Base-by-base conservation (phyloP, 2,329 filamentous ascomycete species). In the Sporothrix protearum region DNA sequence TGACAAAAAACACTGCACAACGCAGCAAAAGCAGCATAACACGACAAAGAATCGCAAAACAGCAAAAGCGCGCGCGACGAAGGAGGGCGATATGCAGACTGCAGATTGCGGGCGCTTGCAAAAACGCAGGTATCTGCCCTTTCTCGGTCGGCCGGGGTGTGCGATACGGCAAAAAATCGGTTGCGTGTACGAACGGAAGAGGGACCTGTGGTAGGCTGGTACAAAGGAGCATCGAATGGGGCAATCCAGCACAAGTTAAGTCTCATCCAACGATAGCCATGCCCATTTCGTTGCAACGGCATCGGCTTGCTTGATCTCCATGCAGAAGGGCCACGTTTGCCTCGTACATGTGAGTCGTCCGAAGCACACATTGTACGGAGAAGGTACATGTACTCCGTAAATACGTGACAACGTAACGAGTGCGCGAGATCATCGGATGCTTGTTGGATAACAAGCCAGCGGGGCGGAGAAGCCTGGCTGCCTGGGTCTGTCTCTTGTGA, bases 101-200 rank as follows among this genome's bases (percentile, higher is more conserved):
- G 42, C 61, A 64, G 39, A 64, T 28, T 64, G 39, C 22, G 39
- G 39, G 25, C 22, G 25, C 22, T 4, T 22, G 28, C 19, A 39
- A 47, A 19, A 45, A 33, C 16, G 22, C 33, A 68, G 19, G 64
- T 57, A 67, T 66, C 67, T 68, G 67, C 39, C 68, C 22, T 39
- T 57, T 42, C 67, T 72, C 59, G 71, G 67, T 72, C 67, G 71
- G 36, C 67, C 59, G 57, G 67, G 55, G 71, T 61, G 63, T 49
- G 51, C 22, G 47, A 55, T 53, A 36, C 33, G 33, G 45, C 33
- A 61, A 28, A 33, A 36, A 22, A 55, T 8, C 12, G 45, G 36
- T 36, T 47, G 51, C 42, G 67, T 36, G 49, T 64, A 30, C 64
- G 30, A 22, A 28, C 57, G 69, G 57, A 63, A 55, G 45, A 70